These are phyloP conservation scores for Colletotrichum lini DNA, from an alignment of 2,329 filamentous ascomycete species.

Conservation along the genomic window DNA sequence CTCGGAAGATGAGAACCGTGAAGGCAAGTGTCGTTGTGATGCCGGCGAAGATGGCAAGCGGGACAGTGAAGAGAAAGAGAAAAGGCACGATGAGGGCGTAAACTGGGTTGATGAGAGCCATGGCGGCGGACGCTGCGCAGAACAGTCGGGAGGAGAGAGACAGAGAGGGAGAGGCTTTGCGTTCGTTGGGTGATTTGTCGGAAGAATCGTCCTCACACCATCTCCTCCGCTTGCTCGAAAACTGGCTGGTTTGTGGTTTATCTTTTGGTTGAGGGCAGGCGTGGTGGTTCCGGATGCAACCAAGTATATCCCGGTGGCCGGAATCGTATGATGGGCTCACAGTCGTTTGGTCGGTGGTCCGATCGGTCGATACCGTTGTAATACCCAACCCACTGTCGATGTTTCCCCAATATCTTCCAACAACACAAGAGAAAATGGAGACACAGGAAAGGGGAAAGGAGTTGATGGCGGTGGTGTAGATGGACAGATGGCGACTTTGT, in stretches of 20 bases:
- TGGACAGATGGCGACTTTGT: conserved; percentile 37
- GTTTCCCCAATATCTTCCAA: conserved; percentile 21
- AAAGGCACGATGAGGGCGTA: conserved; percentile 73
- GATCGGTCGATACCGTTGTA: conserved; percentile 38
- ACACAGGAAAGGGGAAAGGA: not conserved
- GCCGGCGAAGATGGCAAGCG: conserved; percentile 73
- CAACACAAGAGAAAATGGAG: not conserved
- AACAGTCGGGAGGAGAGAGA: not conserved
- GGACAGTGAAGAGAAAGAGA: conserved; percentile 73
- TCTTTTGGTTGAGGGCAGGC: conserved; percentile 5
- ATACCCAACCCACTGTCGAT: conserved; percentile 31
- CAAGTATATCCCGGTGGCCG: conserved; percentile 30
- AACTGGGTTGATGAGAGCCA: conserved; percentile 69
- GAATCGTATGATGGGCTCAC: conserved; percentile 38
- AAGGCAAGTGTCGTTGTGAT: conserved; percentile 75
- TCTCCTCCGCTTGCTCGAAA: conserved; percentile 22
- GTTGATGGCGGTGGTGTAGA: not conserved
- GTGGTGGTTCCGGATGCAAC: conserved; percentile 24
- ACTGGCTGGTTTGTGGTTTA: conserved; percentile 21
- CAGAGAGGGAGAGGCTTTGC: not conserved
- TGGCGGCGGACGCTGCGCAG: conserved; percentile 47
- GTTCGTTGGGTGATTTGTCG: conserved; percentile 19
- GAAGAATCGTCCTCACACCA: conserved; percentile 17
- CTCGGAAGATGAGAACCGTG: conserved; percentile 71
- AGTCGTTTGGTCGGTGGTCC: conserved; percentile 40